Percentiles rank a stretch among this genome's conserved stretches.
phyloP scores from a whole-genome alignment of 2,329 filamentous ascomycete species.

The Xylaria digitata region DNA sequence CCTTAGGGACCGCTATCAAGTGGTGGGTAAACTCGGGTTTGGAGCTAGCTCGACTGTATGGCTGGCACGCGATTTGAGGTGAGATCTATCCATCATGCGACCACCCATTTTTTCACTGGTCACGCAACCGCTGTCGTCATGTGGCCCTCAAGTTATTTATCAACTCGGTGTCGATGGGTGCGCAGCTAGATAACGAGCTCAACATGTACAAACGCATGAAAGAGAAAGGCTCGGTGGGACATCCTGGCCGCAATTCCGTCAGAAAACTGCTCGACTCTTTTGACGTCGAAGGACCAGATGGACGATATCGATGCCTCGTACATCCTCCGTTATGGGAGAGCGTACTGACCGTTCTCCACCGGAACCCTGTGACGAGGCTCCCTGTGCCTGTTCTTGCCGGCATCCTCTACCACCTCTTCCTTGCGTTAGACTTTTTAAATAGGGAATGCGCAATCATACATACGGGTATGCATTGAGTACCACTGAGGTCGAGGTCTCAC shows the following conservation, averaged over 20 bases:
- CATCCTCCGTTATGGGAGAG: slow-evolving; percentile 59
- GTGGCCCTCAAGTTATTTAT: slow-evolving; percentile 52
- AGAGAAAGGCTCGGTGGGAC: slow-evolving; percentile 39
- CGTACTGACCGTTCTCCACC: slow-evolving; percentile 53
- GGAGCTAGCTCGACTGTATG: slow-evolving; percentile 42
- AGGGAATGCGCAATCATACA: slow-evolving; percentile 59
- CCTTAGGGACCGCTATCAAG: slow-evolving; percentile 40
- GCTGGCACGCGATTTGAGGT: slow-evolving; percentile 42
- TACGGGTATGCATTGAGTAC: slow-evolving; percentile 52
- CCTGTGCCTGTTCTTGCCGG: slow-evolving; percentile 51
- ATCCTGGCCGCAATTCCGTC: slow-evolving; percentile 50
- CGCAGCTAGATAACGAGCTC: slow-evolving; percentile 52
- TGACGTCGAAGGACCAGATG: slow-evolving; percentile 51
- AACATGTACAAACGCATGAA: slow-evolving; percentile 56
- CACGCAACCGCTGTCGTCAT: slow-evolving; percentile 44
- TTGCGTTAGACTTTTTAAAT: slow-evolving; percentile 60
- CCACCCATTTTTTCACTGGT: background rate
- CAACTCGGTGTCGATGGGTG: slow-evolving; percentile 39
- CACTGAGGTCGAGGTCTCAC: too few relatives aligned
- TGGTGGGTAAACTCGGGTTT: slow-evolving; percentile 44
- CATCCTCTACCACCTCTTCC: slow-evolving; percentile 54
- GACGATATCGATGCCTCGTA: slow-evolving; percentile 53
- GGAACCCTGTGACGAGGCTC: slow-evolving; percentile 54
- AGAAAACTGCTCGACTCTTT: slow-evolving; percentile 54
- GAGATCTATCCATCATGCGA: background rate